Conservation (phyloP, 2,329 filamentous ascomycete genomes). For the Beauveria caledonica region DNA sequence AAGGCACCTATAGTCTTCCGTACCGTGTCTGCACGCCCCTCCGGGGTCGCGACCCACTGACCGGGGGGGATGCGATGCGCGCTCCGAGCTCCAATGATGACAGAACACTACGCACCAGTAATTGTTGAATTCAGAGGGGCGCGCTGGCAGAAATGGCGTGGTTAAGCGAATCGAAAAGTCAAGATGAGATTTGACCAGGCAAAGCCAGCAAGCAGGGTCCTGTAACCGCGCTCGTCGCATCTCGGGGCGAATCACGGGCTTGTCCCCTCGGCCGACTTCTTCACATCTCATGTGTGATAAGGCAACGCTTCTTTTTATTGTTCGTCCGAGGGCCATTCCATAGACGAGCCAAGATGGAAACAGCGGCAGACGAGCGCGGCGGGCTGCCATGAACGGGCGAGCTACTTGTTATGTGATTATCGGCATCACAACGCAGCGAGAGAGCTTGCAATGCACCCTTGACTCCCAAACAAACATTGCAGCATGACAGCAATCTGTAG, state of each 20-base stretch:
- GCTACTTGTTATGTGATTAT: neutral
- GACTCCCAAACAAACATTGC: neutral
- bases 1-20: too few species aligned
- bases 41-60: neutral
- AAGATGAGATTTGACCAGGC: neutral
- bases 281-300: conserved; percentile 6
- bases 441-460: neutral
- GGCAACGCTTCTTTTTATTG: neutral
- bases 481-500: neutral
- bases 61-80: neutral
- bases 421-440: neutral
- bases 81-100: neutral
- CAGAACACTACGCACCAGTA: conserved; percentile 2
- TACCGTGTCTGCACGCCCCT: conserved; percentile 2
- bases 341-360: neutral
- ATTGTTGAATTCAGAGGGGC: neutral
- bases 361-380: neutral
- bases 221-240: neutral
- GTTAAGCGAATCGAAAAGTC: neutral
- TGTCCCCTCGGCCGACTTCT: neutral
- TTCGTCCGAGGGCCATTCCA: neutral
- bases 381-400: neutral
- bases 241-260: neutral
- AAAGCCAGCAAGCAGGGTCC: neutral
- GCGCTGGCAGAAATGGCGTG: neutral